Evolutionary conservation across 2,329 filamentous ascomycete species (phyloP), one percentile per base, ranked within the genome.

Genomic region (Neonectria punicea): DNA sequence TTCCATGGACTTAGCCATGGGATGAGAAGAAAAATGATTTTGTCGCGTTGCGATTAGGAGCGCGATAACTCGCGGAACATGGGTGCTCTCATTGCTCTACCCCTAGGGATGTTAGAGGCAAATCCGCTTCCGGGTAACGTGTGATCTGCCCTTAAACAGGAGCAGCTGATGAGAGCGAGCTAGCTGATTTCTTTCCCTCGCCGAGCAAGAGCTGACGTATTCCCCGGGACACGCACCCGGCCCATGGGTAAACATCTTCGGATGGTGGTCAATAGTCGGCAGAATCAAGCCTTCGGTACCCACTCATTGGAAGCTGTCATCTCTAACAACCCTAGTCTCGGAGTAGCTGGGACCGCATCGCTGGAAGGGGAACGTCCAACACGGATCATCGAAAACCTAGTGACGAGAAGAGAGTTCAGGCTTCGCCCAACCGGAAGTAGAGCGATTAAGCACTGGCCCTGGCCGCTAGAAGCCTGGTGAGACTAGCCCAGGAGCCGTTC

Each of bases 401-500:
- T 28, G 30, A 36, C 39, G 13, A 22, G 22, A 14, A 25, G 10
- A 43, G 14, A 25, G 54, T 43, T 30, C 9, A 6, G 28, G 28
- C 9, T 22, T n/a, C 25, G 28, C 39, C 16, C 30, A 56, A 32
- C 44, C 53, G 28, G 20, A 56, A 56, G 28, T 44, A 44, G 41
- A 50, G 34, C 20, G 18, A 53, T 44, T 36, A 41, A 63, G 43
- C 49, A 53, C n/a, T 30, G 55, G 44, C 44, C 28, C 16, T 10
- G 49, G 2, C 34, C 30, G 30, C 16, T 13, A 49, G 39, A 60
- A 20, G 3, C 11, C n/a, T 41, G 18, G 34, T 49, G 14, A 53
- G 54, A 53, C 9, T 61, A 63, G 54, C 36, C 50, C n/a, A 39
- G 50, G 49, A 46, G 60, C 16, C 13, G 30, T 62, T 30, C 22